Evolutionary conservation across 192 early-diverging fungal genomes (phyloP).

Genomic region (Linnemannia exigua): DNA sequence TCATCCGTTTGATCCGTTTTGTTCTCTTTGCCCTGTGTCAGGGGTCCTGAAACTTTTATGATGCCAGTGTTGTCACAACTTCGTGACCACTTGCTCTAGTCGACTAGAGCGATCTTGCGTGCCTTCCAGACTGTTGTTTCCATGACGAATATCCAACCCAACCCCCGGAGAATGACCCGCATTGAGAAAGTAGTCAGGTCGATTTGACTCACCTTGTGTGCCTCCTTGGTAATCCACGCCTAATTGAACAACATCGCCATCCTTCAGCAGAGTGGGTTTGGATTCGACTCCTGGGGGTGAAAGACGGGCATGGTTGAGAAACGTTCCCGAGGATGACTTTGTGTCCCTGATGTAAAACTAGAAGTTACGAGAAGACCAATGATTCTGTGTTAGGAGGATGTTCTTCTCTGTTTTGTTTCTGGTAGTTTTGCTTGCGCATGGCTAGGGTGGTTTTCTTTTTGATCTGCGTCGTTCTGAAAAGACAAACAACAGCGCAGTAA

Average conservation of each 20-base stretch:
- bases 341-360: conserved; percentile 94
- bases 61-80: background rate
- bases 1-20: background rate
- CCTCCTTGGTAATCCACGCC: conserved; percentile 96
- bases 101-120: conserved; percentile 20
- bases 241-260: conserved; percentile 94
- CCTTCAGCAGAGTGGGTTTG: conserved; percentile 81
- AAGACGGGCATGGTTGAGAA: conserved; percentile 92
- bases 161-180: conserved; percentile 2
- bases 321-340: conserved; percentile 96
- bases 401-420: background rate
- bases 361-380: background rate
- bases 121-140: background rate
- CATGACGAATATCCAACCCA: background rate
- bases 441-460: background rate
- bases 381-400: background rate
- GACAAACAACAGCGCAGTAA: background rate
- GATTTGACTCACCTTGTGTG: conserved; percentile 68
- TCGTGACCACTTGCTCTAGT: conserved; percentile 23
- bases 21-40: background rate
- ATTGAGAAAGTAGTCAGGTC: background rate
- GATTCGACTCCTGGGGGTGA: conserved; percentile 89
- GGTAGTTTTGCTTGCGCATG: background rate
- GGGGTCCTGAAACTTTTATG: background rate
- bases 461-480: background rate